Base-by-base conservation (phyloP, 2,329 filamentous ascomycete genomes). In the Aspergillus carbonarius region DNA sequence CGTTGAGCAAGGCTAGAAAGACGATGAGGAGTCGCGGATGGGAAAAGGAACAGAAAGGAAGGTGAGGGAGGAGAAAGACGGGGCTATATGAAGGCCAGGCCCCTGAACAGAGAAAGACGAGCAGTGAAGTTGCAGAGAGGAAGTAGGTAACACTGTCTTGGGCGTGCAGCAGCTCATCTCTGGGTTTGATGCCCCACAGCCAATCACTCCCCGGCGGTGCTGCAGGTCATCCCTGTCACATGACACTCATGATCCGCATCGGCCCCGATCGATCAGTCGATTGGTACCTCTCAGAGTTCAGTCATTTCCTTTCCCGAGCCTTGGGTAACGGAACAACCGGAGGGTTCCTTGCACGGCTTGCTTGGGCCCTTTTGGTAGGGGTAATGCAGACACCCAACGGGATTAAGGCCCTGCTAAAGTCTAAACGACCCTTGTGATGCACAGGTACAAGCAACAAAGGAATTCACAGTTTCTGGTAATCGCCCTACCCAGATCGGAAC, bases 141-240 rank as follows among this genome's bases (percentile, higher is more conserved):
- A 54, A 40, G 51, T n/a, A n/a, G n/a, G n/a, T 54, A 32, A 40
- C 51, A 54, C 37, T 42, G 37, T 42, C 39, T 54, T 37, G 23
- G 44, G 44, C 44, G 25, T 30, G 44, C 50, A 54, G 51, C 40
- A 32, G 51, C 40, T 42, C 25, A 40, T 42, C 37, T 37, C 51
- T 32, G 51, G 51, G 54, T 59, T 59, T 58, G 54, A 57, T 60
- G 55, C 60, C 60, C 63, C 60, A 58, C 63, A 62, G 60, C 63
- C 63, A 65, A 65, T 65, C 52, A 49, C 27, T 46, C 58, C 35
- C 48, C 39, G 56, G 39, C 35, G 46, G 44, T 32, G 23, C 52
- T 50, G 39, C 13, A 44, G 49, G 46, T 37, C 30, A 49, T 25
- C 23, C 34, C 25, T 27, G 42, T 63, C 60, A 63, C 48, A 44